Conservation (phyloP, 441 rosid species). For the Codiaeum variegatum region DNA sequence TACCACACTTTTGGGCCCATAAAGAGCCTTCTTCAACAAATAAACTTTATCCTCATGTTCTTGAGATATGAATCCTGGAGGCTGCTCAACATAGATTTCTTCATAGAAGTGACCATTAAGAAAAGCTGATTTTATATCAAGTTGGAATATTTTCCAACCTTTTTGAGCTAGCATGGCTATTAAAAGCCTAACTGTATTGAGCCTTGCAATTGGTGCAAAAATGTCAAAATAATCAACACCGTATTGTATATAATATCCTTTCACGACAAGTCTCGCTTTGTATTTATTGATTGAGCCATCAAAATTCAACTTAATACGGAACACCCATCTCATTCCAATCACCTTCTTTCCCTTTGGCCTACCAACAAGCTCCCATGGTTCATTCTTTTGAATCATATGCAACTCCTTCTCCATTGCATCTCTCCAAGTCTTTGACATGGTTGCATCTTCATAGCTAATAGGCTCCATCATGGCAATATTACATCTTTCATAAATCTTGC, state of each 20-base stretch:
- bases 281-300: neutral
- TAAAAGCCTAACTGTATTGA: neutral
- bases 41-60: neutral
- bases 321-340: neutral
- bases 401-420: neutral
- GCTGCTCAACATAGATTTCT: neutral
- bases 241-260: neutral
- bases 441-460: neutral
- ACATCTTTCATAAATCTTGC: neutral
- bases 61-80: neutral
- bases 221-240: too few species aligned
- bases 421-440: neutral
- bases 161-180: neutral
- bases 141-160: neutral
- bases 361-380: neutral
- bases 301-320: too few species aligned
- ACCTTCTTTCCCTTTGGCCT: too few species aligned
- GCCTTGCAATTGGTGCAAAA: neutral
- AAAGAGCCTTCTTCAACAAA: neutral
- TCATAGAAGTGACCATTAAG: neutral
- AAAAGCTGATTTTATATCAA: neutral
- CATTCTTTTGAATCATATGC: too few species aligned
- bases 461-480: neutral
- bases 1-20: neutral
- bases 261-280: neutral